phyloP scores from a whole-genome alignment of 1,284 basidiomycete species.

The Ganoderma multipileum region DNA sequence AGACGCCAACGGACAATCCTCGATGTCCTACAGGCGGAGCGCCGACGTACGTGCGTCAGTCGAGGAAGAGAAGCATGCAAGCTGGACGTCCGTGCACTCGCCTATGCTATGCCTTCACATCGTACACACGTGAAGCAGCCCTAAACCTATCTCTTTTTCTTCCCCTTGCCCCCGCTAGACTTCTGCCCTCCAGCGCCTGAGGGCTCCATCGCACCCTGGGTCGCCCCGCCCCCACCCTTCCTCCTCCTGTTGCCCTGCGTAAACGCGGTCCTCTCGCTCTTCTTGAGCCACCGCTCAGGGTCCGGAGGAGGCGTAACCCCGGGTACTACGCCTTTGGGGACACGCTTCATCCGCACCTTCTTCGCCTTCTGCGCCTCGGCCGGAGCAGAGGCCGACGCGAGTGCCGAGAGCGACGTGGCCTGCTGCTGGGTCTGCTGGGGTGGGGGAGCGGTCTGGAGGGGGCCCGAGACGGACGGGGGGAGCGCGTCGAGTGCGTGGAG shows the following conservation, averaged over 20 bases:
- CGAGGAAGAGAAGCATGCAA: not conserved
- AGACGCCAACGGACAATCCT: not conserved
- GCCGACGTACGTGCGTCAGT: not conserved
- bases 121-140: not conserved
- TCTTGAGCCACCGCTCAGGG: slow-evolving; percentile 85
- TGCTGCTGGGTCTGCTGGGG: slow-evolving; percentile 42
- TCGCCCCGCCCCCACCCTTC: slow-evolving; percentile 64
- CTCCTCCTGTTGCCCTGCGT: slow-evolving; percentile 54
- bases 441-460: slow-evolving; percentile 68
- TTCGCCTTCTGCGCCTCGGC: slow-evolving; percentile 44
- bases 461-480: slow-evolving; percentile 53
- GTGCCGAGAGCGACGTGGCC: slow-evolving; percentile 43
- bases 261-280: slow-evolving; percentile 71
- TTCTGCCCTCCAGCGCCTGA: slow-evolving; percentile 44
- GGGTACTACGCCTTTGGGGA: slow-evolving; percentile 73
- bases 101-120: not conserved
- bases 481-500: slow-evolving; percentile 66
- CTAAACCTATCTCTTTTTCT: slow-evolving; percentile 54
- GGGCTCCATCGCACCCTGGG: slow-evolving; percentile 61
- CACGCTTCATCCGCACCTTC: slow-evolving; percentile 68
- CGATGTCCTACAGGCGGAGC: not conserved
- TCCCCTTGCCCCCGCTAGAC: slow-evolving; percentile 52
- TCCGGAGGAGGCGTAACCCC: slow-evolving; percentile 81
- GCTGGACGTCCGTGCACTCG: not conserved
- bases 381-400: slow-evolving; percentile 38